These are phyloP conservation scores for Arabidopsis arenosa DNA, from an alignment of 345 rosid species.

Conservation along the genomic window DNA sequence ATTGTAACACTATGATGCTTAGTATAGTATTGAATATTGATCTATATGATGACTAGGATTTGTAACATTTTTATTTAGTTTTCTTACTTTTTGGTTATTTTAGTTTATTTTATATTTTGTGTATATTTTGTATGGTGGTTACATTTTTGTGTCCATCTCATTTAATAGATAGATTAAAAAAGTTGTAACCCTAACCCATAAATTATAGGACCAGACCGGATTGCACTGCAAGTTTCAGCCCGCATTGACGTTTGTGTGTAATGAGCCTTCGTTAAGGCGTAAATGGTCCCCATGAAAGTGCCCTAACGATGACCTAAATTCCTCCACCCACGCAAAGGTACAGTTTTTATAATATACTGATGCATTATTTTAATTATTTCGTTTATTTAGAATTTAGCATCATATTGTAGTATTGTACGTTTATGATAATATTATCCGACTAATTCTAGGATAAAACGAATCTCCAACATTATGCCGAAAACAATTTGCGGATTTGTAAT, in stretches of 20 bases:
- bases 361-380: background rate
- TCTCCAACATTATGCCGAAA: background rate
- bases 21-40: no score
- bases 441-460: background rate
- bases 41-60: no score
- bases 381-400: background rate
- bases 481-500: background rate
- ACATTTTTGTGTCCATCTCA: background rate
- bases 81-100: no score
- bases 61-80: no score
- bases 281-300: conserved; percentile 44
- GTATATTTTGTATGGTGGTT: background rate
- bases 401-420: background rate
- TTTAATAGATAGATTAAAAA: background rate
- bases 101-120: background rate
- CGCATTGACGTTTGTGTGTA: conserved; percentile 12
- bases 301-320: conserved; percentile 33
- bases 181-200: background rate
- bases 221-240: conserved; percentile 8
- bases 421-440: background rate
- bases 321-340: conserved; percentile 26
- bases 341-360: background rate
- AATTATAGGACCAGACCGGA: conserved; percentile 1
- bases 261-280: conserved; percentile 15
- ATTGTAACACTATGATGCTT: no score